These are phyloP conservation scores for Populus simonii DNA, from an alignment of 345 rosid species.

Conservation along the genomic window DNA sequence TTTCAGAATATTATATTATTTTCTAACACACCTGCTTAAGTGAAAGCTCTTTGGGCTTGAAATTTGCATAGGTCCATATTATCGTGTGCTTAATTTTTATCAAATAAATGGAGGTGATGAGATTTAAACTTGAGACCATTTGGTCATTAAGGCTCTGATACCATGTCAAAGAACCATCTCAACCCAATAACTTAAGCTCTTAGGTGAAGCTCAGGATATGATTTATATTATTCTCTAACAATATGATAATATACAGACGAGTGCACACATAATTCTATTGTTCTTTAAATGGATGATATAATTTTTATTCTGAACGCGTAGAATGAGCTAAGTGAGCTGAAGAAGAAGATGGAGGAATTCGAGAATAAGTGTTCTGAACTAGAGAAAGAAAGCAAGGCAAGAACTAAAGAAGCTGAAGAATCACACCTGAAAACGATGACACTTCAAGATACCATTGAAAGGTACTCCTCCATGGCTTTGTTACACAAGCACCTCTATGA, in stretches of 20 bases:
- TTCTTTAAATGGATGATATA: slow-evolving; percentile 1
- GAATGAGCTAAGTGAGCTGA: slow-evolving; percentile 43
- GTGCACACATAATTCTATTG: neutral
- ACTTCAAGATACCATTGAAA: slow-evolving; percentile 46
- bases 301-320: slow-evolving; percentile 21
- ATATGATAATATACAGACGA: neutral
- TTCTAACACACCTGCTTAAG: too few species aligned
- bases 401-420: slow-evolving; percentile 47
- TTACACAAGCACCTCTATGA: slow-evolving; percentile 7
- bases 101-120: too few species aligned
- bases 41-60: too few species aligned
- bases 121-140: too few species aligned
- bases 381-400: slow-evolving; percentile 40
- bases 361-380: slow-evolving; percentile 39
- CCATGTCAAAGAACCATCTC: too few species aligned
- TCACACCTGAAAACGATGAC: slow-evolving; percentile 42
- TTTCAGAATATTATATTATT: too few species aligned
- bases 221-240: too few species aligned
- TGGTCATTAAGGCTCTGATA: too few species aligned
- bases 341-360: slow-evolving; percentile 40
- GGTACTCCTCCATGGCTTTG: slow-evolving; percentile 27
- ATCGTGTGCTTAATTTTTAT: too few species aligned
- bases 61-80: fast-evolving
- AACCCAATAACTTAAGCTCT: too few species aligned
- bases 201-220: too few species aligned